These are phyloP conservation scores for Aspergillus jensenii DNA, from an alignment of 2,329 filamentous ascomycete genomes.

Conservation along the genomic window DNA sequence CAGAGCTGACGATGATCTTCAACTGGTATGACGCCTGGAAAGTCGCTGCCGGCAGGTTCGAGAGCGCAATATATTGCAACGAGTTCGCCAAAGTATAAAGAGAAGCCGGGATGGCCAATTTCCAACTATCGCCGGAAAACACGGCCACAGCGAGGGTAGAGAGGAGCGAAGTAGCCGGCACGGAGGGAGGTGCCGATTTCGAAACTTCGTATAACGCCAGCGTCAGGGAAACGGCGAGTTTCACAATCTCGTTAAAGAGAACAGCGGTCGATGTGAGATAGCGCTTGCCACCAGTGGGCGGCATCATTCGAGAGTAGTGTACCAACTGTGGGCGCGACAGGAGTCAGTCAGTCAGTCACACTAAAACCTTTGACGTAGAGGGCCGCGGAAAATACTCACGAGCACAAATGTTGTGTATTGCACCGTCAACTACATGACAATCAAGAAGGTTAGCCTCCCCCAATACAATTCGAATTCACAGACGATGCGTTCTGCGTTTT, in stretches of 20 bases:
- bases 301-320: conserved; percentile 95
- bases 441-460: neutral
- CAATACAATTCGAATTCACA: neutral
- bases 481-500: neutral
- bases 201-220: conserved; percentile 88
- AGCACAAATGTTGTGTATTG: conserved; percentile 46
- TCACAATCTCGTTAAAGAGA: conserved; percentile 88
- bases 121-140: conserved; percentile 91
- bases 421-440: conserved; percentile 37
- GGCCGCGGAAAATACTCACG: conserved; percentile 29
- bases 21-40: conserved; percentile 94
- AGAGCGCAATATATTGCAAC: conserved; percentile 88
- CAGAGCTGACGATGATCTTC: conserved; percentile 86
- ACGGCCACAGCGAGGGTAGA: conserved; percentile 76
- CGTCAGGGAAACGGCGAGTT: conserved; percentile 80
- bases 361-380: no score
- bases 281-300: conserved; percentile 75
- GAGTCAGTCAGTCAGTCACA: neutral
- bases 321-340: conserved; percentile 61
- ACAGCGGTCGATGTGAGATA: conserved; percentile 95
- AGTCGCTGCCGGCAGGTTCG: conserved; percentile 86
- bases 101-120: conserved; percentile 81
- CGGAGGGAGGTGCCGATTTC: conserved; percentile 71
- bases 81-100: conserved; percentile 91
- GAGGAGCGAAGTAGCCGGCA: conserved; percentile 77